Base-by-base conservation (phyloP, 2,329 filamentous ascomycete species). In the Whalleya microplaca region DNA sequence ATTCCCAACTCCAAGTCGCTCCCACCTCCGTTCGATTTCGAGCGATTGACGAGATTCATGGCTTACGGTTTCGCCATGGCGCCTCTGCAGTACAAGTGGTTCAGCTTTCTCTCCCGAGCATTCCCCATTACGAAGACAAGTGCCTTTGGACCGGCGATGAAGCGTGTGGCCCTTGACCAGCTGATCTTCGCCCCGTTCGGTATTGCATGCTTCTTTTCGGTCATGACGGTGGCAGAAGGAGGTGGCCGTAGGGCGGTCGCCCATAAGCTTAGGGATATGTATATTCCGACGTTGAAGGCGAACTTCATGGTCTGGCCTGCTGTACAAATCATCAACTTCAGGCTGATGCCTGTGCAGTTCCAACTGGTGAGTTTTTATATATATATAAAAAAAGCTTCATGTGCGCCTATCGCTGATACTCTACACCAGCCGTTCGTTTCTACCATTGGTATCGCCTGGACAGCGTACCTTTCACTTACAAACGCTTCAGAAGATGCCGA, bases 1-100 rank as follows among this genome's bases (percentile, higher is more conserved):
- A 86, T 92, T 50, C 84, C 87, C 54, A 80, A 85, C 29, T 83
- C 83, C 27, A 84, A 82, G 66, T 69, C 73, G 10, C 81, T 89
- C 0, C 90, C 92, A 23, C 90, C 92, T 2, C 87, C 92, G 0
- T 98, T 99, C 70, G 94, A 99, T 75, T 98, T 98, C 69, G 95
- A 98, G 77, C 87, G 95, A 47, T 80, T 97, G 61, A 94, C 91
- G 1, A 84, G 95, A 46, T 99, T 98, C 79, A 97, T 98, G 92
- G 89, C 91, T 4, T 99, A 98, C 73, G 92, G 92, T 71, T 97
- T 98, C 78, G 84, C 90, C 71, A 97, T 98, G 92, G 92, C 95
- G 3, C 95, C 95, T 0, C 69, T 97, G 29, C 94, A 98, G 74
- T 96, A 96, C 78, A 89, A 91, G 72, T 99, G 95, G 95, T 98